Evolutionary conservation across 164 flowering plant genomes (phyloP).

Genomic region (Paratinospora sagittata): DNA sequence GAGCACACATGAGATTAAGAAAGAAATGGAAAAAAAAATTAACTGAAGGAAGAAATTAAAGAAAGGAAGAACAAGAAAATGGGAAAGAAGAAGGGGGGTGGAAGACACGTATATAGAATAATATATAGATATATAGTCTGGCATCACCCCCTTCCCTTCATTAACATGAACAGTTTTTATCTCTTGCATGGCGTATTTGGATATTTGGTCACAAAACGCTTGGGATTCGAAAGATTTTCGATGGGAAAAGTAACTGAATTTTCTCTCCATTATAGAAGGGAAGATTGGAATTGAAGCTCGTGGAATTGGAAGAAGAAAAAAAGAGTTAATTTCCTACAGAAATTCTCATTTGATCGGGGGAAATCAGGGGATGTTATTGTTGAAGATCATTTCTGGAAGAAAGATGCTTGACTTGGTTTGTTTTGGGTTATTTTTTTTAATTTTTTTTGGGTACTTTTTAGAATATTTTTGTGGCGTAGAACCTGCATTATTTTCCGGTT

Average conservation of each 20-base stretch:
- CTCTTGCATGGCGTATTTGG: neutral
- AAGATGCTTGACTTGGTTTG: neutral
- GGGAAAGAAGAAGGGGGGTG: neutral
- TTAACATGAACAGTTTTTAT: no score
- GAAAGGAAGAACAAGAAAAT: neutral
- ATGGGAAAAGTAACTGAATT: neutral
- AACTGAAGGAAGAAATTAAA: neutral
- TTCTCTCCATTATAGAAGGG: neutral
- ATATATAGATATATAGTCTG: no score
- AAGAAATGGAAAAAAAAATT: neutral
- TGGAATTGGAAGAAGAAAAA: neutral
- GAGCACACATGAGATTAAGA: neutral
- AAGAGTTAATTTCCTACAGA: neutral
- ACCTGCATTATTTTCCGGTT: no score
- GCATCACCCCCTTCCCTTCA: no score
- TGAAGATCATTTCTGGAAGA: neutral
- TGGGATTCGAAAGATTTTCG: neutral
- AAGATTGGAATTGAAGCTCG: neutral
- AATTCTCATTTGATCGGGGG: neutral
- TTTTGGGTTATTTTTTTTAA: neutral
- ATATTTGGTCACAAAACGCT: no score
- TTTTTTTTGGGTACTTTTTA: neutral
- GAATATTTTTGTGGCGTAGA: no score
- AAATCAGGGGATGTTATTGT: neutral
- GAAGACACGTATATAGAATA: neutral